Evolutionary conservation across 176 grass and related monocot species (phyloP), one percentile per base, ranked within the genome.

Genomic region (Echinochloa phyllopogon): DNA sequence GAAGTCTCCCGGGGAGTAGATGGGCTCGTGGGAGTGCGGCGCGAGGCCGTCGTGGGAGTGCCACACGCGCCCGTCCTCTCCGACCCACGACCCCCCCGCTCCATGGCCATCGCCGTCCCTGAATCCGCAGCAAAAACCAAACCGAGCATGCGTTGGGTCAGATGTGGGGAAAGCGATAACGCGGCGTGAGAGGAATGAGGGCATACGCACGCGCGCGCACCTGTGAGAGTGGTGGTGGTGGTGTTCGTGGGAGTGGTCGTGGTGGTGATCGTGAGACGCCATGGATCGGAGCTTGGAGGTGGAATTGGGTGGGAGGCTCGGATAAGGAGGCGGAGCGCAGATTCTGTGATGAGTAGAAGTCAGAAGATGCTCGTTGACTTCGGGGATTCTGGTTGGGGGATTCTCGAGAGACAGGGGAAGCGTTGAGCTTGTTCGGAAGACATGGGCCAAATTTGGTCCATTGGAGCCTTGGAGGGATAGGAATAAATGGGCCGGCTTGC

Each of bases 11-110:
- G 93, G 91, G 47, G 93, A 98, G 77, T 95, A 98, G 82, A 98
- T 98, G 83, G 96, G 96, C 75, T 98, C 96, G 77, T 98, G 96
- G 20, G 93, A 95, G 82, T 98, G 96, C 51, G 96, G 93, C 27
- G 96, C 96, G 38, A 98, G 89, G 69, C 96, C 93, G 51, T 98
- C 96, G 78, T 98, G 96, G 3, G 96, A 94, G 82, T 98, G 96
- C 80, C 91, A 98, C 16, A 94, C 89, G 82, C 85, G 87, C 4
- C 93, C 96, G 43, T 98, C 96, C 76, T 87, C 87, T 23, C 87
- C 93, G 15, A 98, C 87, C 85, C 85, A 98, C 23, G 93, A 90
- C 3, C 84, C 62, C 64, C 69, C 73, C 17, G 85, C 67, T 13
- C 29, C 79, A 59, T 49, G 49, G 52, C 43, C 21, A 24, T 50